Conservation (phyloP, 352 stramenopile species). For the Globisporangium alternatum region DNA sequence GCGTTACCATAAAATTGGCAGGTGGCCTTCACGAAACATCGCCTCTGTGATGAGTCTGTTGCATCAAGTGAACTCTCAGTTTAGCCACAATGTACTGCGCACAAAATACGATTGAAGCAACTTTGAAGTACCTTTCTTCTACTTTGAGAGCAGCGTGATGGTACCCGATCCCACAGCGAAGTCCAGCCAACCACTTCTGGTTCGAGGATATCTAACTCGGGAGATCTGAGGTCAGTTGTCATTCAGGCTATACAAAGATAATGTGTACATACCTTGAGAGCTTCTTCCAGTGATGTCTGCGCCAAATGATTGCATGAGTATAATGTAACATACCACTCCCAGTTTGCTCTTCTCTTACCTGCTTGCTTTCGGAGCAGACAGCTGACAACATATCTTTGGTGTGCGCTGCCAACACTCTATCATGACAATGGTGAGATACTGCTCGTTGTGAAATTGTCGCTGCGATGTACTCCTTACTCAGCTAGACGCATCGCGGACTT, state of each 20-base stretch:
- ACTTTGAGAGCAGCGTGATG: slow-evolving; percentile 31
- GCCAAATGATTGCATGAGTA: neutral
- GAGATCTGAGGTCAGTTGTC: neutral
- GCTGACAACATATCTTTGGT: neutral
- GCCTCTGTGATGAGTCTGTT: slow-evolving; percentile 26
- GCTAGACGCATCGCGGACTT: slow-evolving; percentile 28
- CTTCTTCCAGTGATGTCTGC: slow-evolving; percentile 10
- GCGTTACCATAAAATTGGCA: slow-evolving; percentile 35
- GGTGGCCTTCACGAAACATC: slow-evolving; percentile 25
- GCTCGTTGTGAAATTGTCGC: neutral
- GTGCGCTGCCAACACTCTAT: slow-evolving; percentile 4
- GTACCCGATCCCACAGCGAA: slow-evolving; percentile 29
- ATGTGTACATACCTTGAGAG: slow-evolving; percentile 1
- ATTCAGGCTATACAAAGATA: neutral
- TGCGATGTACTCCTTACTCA: slow-evolving; percentile 8
- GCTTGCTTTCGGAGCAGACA: slow-evolving; percentile 5
- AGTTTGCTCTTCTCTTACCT: slow-evolving; percentile 8
- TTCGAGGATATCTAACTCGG: slow-evolving; percentile 14
- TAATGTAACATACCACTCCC: neutral
- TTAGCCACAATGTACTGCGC: neutral
- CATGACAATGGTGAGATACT: neutral
- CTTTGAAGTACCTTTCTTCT: slow-evolving; percentile 23
- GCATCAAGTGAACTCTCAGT: neutral
- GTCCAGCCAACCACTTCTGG: slow-evolving; percentile 10
- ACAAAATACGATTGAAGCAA: neutral